Evolutionary conservation across 306 rosid species (phyloP).

Genomic region (Lablab purpureus): DNA sequence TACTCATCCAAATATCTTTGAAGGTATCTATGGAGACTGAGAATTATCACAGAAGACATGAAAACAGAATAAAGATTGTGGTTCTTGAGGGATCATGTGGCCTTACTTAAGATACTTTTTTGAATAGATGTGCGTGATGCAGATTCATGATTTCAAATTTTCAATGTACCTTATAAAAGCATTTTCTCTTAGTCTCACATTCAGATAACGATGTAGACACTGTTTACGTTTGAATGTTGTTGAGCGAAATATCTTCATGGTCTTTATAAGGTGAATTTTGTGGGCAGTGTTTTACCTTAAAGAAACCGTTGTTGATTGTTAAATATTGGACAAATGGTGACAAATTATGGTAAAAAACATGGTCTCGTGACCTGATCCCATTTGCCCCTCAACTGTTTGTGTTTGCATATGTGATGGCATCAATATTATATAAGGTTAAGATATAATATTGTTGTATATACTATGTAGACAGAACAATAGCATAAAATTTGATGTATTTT

Average conservation of each 20-base stretch:
- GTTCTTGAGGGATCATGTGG: no score
- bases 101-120: no score
- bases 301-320: background rate
- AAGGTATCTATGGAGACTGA: no score
- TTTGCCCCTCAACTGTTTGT: background rate
- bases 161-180: no score
- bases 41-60: no score
- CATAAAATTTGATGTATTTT: no score
- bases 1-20: no score
- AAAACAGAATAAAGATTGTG: no score
- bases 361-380: slow-evolving; percentile 36
- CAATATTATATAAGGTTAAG: background rate
- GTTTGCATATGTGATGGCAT: background rate
- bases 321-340: slow-evolving; percentile 7
- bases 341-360: background rate
- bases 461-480: no score
- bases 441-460: no score
- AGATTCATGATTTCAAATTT: no score
- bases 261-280: background rate
- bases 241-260: background rate
- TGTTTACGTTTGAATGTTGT: background rate
- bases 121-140: no score
- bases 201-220: background rate
- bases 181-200: background rate
- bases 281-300: background rate